phyloP scores from a whole-genome alignment of 2,329 filamentous ascomycete genomes.

The Trichoderma atrobrunneum region DNA sequence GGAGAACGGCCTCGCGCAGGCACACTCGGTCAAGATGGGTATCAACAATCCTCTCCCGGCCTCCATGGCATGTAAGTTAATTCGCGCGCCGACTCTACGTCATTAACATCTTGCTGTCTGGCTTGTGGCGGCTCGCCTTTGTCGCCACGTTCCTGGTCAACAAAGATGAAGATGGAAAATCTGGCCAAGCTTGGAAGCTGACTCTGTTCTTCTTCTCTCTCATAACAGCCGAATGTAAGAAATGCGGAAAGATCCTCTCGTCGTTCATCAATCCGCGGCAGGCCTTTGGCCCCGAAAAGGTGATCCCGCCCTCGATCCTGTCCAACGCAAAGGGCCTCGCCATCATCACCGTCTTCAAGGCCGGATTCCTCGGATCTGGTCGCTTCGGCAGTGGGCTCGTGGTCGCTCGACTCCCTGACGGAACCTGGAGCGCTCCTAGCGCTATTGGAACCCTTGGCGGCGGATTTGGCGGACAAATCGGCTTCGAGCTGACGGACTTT shows the following conservation, averaged over 20 bases:
- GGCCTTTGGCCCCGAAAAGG: slow-evolving; percentile 91
- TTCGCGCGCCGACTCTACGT: slow-evolving; percentile 21
- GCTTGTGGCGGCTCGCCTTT: not conserved
- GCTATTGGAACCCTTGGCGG: slow-evolving; percentile 79
- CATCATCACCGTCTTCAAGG: slow-evolving; percentile 82
- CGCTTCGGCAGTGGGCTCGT: slow-evolving; percentile 81
- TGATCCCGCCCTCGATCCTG: slow-evolving; percentile 88
- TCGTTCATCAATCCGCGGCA: slow-evolving; percentile 94
- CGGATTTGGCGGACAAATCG: slow-evolving; percentile 82
- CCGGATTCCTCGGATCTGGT: slow-evolving; percentile 78
- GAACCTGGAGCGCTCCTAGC: slow-evolving; percentile 76
- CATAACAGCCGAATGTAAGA: slow-evolving; percentile 87
- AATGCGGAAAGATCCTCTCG: slow-evolving; percentile 90
- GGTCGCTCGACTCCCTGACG: slow-evolving; percentile 73
- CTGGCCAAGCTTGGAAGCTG: not conserved
- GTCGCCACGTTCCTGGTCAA: slow-evolving; percentile 13
- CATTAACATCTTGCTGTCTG: not conserved
- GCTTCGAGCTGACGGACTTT: slow-evolving; percentile 87
- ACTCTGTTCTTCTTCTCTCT: slow-evolving; percentile 3
- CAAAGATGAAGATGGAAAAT: not conserved
- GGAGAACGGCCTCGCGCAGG: slow-evolving; percentile 7
- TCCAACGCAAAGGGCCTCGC: slow-evolving; percentile 89
- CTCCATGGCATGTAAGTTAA: slow-evolving; percentile 62
- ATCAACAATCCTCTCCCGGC: slow-evolving; percentile 66
- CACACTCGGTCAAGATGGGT: slow-evolving; percentile 34